These are phyloP conservation scores for Tylopilus sp. DNA, from an alignment of 1,284 basidiomycete species.

Conservation along the genomic window DNA sequence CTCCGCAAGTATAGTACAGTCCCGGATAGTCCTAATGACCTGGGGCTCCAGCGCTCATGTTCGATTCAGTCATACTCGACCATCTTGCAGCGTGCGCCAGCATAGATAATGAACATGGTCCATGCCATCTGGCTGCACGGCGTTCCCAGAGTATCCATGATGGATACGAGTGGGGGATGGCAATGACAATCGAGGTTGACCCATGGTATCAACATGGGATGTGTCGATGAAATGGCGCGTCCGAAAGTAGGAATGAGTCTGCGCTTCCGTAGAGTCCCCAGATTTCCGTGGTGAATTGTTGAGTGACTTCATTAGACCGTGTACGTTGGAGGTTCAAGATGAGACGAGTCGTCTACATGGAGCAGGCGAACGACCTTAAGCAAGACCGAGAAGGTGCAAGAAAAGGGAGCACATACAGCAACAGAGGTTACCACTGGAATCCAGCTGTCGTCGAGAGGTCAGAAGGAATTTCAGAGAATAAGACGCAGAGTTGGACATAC, in stretches of 20 bases:
- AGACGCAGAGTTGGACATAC: slow-evolving; percentile 2
- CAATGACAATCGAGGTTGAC: background rate
- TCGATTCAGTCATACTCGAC: background rate
- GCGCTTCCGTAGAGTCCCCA: slow-evolving; percentile 12
- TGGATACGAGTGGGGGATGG: background rate
- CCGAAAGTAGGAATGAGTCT: slow-evolving; percentile 19
- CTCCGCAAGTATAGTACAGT: background rate
- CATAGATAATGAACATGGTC: background rate
- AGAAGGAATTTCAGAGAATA: background rate
- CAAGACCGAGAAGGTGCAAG: background rate
- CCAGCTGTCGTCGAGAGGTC: slow-evolving; percentile 12
- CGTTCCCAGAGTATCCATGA: background rate
- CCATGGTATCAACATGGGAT: background rate
- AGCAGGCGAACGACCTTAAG: background rate
- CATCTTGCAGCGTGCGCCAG: background rate
- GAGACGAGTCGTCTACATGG: slow-evolving; percentile 17
- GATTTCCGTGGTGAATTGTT: slow-evolving; percentile 18
- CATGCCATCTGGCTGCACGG: too few species aligned
- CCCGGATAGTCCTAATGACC: background rate
- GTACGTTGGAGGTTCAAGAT: slow-evolving; percentile 23
- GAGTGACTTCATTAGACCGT: rapidly evolving
- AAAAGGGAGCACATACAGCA: slow-evolving; percentile 11
- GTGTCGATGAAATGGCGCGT: background rate
- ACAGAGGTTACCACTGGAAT: slow-evolving; percentile 20
- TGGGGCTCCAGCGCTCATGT: background rate